These are phyloP conservation scores for Botryosphaeria agaves DNA, from an alignment of 2,329 filamentous ascomycete species.

Conservation along the genomic window DNA sequence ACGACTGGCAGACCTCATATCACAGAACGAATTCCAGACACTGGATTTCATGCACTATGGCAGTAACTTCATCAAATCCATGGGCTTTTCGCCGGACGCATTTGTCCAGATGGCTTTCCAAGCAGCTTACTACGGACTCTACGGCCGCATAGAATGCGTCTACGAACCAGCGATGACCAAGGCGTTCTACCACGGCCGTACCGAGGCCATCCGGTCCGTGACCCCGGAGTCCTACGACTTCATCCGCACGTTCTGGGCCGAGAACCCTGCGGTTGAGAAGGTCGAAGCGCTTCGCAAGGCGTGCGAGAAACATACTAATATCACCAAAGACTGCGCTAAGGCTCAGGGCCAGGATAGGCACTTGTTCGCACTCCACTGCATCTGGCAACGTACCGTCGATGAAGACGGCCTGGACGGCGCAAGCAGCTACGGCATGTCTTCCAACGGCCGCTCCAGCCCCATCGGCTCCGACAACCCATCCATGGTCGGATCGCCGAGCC, in stretches of 20 bases:
- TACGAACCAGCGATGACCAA: conserved; percentile 99
- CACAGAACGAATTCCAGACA: conserved; percentile 90
- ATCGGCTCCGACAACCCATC: conserved; percentile 29
- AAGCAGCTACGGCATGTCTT: conserved; percentile 33
- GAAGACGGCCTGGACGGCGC: conserved; percentile 41
- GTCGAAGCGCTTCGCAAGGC: conserved; percentile 72
- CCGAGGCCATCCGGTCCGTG: conserved; percentile 80
- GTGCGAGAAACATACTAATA: conserved; percentile 63
- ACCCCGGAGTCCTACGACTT: conserved; percentile 74
- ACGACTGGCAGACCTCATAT: conserved; percentile 78
- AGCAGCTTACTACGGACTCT: conserved; percentile 91
- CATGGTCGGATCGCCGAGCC: conserved; percentile 35
- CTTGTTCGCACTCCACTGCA: conserved; percentile 80
- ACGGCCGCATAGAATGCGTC: conserved; percentile 82
- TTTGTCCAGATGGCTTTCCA: conserved; percentile 99
- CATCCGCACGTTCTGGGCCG: conserved; percentile 86
- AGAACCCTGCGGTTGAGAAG: conserved; percentile 67
- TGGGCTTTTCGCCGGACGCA: conserved; percentile 92
- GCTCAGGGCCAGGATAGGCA: conserved; percentile 85
- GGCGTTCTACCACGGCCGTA: conserved; percentile 78
- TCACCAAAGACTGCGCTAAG: conserved; percentile 73
- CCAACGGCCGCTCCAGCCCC: conserved; percentile 48
- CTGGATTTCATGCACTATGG: conserved; percentile 80
- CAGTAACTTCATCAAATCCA: conserved; percentile 93
- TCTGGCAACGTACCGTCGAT: conserved; percentile 84